Base-by-base conservation (phyloP, 192 early-diverging fungal species). In the Backusella morwellensis region DNA sequence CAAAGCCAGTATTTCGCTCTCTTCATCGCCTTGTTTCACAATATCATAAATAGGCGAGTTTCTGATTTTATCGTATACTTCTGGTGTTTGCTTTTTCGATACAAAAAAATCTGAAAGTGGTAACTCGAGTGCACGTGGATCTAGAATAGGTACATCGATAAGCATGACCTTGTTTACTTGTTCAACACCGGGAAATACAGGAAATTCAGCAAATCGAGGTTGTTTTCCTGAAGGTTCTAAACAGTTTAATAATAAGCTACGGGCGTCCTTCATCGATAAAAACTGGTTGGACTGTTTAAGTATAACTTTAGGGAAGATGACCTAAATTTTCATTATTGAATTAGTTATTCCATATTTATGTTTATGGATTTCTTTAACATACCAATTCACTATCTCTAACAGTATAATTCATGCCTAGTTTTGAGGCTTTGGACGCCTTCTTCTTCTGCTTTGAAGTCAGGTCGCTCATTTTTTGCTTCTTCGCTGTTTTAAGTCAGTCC, bases 221-320 rank as follows among this genome's bases (percentile, higher is more conserved):
- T 63, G 52, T 66, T 74, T 74, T 8, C 56, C 54, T 66, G 68
- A 41, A 41, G 68, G 50, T 8, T 36, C 34, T 23, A 74, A 36
- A 0, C 35, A 21, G 1, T 23, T 66, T 35, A 74, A 23, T 66
- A 74, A 63, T n/a, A 74, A 41, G 9, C 35, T 41, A 36, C 73
- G 73, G 4, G 38, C 56, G 14, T 63, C 73, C 38, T 74, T 74
- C 50, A 74, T 74, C 29, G 52, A 40, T n/a, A 56, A 35, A 19
- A 38, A 66, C 40, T 74, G 35, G 6, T 36, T 14, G 11, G 32
- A 26, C 1, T 23, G 52, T 29, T 74, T 56, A 63, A 74, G 36
- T 9, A 63, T 34, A 9, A 74, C 14, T 66, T 74, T 59, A 4
- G 73, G 73, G 8, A 29, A 34, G 23, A 74, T 52, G 0, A 47